Percentiles rank a stretch among this genome's conserved stretches.
phyloP scores from a whole-genome alignment of 768 basidiomycete genomes.

The Tulasnella calospora region DNA sequence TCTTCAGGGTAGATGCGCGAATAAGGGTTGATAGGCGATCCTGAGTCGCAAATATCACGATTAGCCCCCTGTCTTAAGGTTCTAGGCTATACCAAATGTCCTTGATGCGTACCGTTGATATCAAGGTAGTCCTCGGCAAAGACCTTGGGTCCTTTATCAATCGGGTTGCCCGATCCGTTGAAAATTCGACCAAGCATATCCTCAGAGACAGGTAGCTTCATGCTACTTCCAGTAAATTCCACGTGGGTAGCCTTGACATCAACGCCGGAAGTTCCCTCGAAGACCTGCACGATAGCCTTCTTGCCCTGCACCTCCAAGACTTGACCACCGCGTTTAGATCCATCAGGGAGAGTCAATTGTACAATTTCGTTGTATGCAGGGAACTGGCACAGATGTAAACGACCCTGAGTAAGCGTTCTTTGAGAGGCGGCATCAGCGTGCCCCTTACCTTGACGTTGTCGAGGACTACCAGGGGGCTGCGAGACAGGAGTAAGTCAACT shows the following conservation, averaged over 20 bases:
- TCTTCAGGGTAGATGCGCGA: conserved; percentile 99
- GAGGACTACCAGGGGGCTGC: conserved; percentile 87
- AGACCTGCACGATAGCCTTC: conserved; percentile 99
- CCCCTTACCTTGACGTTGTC: conserved; percentile 90
- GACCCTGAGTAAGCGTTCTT: conserved; percentile 3
- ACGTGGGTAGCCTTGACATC: conserved; percentile 97
- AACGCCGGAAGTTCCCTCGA: conserved; percentile 95
- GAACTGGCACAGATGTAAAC: conserved; percentile 51
- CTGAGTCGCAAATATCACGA: conserved; percentile 41
- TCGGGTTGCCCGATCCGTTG: conserved; percentile 97
- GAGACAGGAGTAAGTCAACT: neutral
- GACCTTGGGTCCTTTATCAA: conserved; percentile 97
- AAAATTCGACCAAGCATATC: conserved; percentile 99
- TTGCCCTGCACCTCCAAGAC: conserved; percentile 97
- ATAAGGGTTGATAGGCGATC: conserved; percentile 96
- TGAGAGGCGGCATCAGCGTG: neutral
- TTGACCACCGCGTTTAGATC: conserved; percentile 90
- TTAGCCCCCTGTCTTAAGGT: neutral
- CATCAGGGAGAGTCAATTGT: conserved; percentile 89
- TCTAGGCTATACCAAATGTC: conserved; percentile 21
- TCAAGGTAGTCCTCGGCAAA: conserved; percentile 99
- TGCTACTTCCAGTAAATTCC: conserved; percentile 95
- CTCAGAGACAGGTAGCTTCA: conserved; percentile 98
- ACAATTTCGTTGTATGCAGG: conserved; percentile 99
- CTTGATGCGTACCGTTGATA: conserved; percentile 75